A percentile compares a stretch with the other conserved stretches of the same genome.
Conservation (phyloP, 768 basidiomycete species). For the Suillus ampliporus region DNA sequence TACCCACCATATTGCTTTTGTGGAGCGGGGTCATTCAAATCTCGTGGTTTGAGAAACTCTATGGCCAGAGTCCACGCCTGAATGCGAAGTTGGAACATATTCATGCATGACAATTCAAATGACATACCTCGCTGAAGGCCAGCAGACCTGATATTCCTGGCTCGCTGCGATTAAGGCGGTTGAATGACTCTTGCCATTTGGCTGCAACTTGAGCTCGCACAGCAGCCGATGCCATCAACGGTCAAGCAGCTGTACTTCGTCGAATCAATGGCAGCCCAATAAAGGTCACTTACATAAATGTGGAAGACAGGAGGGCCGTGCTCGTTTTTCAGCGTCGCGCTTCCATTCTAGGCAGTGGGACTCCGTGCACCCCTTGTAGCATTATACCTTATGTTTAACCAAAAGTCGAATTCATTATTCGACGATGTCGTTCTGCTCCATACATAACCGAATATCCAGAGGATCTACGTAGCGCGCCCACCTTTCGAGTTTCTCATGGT, state of each 20-base stretch:
- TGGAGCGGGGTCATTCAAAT: constrained; percentile 48
- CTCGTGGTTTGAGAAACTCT: constrained; percentile 59
- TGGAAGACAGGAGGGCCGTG: no score
- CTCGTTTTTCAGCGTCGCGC: no score
- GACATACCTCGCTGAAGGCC: constrained; percentile 61
- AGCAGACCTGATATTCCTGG: constrained; percentile 70
- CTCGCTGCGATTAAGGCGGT: constrained; percentile 61
- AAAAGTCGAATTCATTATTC: no score
- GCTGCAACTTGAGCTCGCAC: constrained; percentile 68
- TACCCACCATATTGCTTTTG: constrained; percentile 35
- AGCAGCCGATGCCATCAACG: constrained; percentile 61
- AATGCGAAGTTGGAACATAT: constrained; percentile 5
- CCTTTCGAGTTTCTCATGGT: no score
- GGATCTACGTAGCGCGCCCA: no score
- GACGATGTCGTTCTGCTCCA: no score
- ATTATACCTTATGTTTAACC: no score
- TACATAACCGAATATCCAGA: no score
- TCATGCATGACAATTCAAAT: background rate
- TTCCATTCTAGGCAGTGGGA: no score
- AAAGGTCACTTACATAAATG: no score
- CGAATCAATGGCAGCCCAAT: no score
- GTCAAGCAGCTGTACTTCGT: background rate
- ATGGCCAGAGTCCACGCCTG: constrained; percentile 68
- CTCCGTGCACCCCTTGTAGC: no score
- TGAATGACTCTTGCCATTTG: constrained; percentile 75